A percentile compares a stretch with the other conserved stretches of the same genome.
These are phyloP conservation scores for Choiromyces venosus DNA, from an alignment of 495 filamentous ascomycete genomes.

Conservation along the genomic window DNA sequence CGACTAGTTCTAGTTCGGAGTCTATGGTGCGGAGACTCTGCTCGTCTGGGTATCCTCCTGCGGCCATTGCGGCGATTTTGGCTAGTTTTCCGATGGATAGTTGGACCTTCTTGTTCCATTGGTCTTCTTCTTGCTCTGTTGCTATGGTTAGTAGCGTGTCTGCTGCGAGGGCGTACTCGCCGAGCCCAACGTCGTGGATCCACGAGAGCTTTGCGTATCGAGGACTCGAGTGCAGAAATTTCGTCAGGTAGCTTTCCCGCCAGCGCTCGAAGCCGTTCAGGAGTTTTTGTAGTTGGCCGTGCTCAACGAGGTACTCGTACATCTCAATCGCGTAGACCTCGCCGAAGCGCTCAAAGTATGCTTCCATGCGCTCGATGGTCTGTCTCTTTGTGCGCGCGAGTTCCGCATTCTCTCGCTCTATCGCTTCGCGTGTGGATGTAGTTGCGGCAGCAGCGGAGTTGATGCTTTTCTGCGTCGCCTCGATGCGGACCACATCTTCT, in stretches of 20 bases:
- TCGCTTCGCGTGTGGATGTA: slow-evolving; percentile 10
- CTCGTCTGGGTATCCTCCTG: slow-evolving; percentile 38
- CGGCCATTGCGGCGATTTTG: slow-evolving; percentile 56
- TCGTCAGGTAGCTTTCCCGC: slow-evolving; percentile 58
- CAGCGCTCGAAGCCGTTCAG: slow-evolving; percentile 60
- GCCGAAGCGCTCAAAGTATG: slow-evolving; percentile 70
- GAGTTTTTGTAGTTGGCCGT: slow-evolving; percentile 58
- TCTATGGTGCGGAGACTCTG: slow-evolving; percentile 48
- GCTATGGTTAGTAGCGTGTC: slow-evolving; percentile 61
- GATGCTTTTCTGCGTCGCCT: slow-evolving; percentile 43
- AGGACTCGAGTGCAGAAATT: slow-evolving; percentile 64
- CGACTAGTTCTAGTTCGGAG: slow-evolving; percentile 58
- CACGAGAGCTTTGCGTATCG: slow-evolving; percentile 73
- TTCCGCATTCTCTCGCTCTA: slow-evolving; percentile 22
- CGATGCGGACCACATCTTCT: slow-evolving; percentile 31
- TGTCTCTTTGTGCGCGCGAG: slow-evolving; percentile 44
- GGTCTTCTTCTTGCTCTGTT: slow-evolving; percentile 59
- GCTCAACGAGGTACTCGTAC: slow-evolving; percentile 67
- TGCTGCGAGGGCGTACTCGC: slow-evolving; percentile 67
- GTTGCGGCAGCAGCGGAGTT: slow-evolving; percentile 42
- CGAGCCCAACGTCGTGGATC: slow-evolving; percentile 81
- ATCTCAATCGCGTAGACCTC: slow-evolving; percentile 70
- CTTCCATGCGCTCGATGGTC: slow-evolving; percentile 49
- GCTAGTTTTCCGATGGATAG: slow-evolving; percentile 81
- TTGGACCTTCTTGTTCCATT: slow-evolving; percentile 87